Base-by-base conservation (phyloP, 2,329 filamentous ascomycete species). In the Ceratocystis smalleyi region DNA sequence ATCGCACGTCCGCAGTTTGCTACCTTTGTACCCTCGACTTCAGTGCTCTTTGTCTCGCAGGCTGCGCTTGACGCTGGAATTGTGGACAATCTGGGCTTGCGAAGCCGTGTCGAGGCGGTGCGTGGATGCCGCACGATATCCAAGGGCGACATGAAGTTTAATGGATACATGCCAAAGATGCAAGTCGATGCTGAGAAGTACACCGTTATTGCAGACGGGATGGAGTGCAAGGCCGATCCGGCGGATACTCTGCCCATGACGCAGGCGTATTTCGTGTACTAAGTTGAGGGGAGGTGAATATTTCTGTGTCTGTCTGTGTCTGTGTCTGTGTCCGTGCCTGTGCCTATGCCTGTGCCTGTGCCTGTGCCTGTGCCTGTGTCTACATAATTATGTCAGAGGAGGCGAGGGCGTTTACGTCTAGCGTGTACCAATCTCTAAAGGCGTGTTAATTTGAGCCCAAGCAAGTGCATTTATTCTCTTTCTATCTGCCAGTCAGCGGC, bases 101-200 rank as follows among this genome's bases (percentile, higher is more conserved):
- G 81, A 70, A 95, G 91, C 74, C 83, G 89, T 59, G 77, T 96
- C 68, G 89, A 94, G 76, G 78, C 89, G 2, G 90, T 96, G 60
- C 85, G 80, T 71, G 82, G 82, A 64, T 95, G 91, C 73, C 80
- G 91, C 66, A 81, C 74, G 40, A 81, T 96, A 55, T 79, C 85
- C 54, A 96, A 96, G 80, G 79, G 75, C 70, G 88, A 96, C 74
- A 96, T 96, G 91, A 91, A 89, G 71, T 91, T 84, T 74, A 96
- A 96, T 73, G 84, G 90, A 71, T 75, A 75, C 64, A 90, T 84
- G 83, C 92, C 92, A 15, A 83, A 80, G 76, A 96, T 97, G 89
- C 84, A 79, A 70, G 91, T 97, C 67, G 91, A 97, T 73, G 88
- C 92, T 4, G 92, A 97, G 79, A 85, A 82, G 71, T 97, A 96